Conservation (phyloP, 148 eudicot species). For the Rhododendron simsii region DNA sequence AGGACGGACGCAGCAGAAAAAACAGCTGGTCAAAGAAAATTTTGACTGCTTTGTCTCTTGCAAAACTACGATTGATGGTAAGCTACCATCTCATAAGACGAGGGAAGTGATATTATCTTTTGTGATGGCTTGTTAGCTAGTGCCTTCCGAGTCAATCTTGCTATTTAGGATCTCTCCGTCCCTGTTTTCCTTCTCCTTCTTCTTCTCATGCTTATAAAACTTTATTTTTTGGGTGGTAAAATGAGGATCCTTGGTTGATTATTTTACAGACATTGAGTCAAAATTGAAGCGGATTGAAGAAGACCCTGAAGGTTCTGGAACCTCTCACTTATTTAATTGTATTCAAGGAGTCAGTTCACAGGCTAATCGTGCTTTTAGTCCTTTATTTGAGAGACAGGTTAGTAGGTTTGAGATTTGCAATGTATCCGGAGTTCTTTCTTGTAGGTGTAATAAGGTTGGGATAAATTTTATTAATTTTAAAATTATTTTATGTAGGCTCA, state of each 20-base stretch:
- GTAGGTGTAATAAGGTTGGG: background rate
- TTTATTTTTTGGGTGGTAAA: background rate
- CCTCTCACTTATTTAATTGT: slow-evolving; percentile 69
- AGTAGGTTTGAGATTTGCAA: slow-evolving; percentile 19
- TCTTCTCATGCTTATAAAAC: background rate
- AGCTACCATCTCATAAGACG: slow-evolving; percentile 9
- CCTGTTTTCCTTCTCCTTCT: background rate
- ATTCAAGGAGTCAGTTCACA: slow-evolving; percentile 75
- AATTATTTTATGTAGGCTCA: slow-evolving; percentile 60
- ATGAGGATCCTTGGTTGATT: background rate
- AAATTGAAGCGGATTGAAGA: slow-evolving; percentile 95
- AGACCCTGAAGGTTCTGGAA: slow-evolving; percentile 98
- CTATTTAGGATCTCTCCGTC: background rate
- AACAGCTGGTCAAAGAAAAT: slow-evolving; percentile 93
- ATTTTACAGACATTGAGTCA: slow-evolving; percentile 77
- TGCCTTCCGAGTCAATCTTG: background rate
- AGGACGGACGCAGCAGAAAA: slow-evolving; percentile 89
- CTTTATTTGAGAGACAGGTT: slow-evolving; percentile 98
- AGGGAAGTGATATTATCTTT: background rate
- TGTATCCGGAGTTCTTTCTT: background rate
- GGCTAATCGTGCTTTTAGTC: slow-evolving; percentile 89
- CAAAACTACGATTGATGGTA: slow-evolving; percentile 97
- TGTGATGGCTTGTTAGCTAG: background rate
- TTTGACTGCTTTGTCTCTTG: slow-evolving; percentile 98
- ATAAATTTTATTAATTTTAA: slow-evolving; percentile 7